Base-by-base conservation (phyloP, 208 protist species). In the Crithidia acanthocephali region DNA sequence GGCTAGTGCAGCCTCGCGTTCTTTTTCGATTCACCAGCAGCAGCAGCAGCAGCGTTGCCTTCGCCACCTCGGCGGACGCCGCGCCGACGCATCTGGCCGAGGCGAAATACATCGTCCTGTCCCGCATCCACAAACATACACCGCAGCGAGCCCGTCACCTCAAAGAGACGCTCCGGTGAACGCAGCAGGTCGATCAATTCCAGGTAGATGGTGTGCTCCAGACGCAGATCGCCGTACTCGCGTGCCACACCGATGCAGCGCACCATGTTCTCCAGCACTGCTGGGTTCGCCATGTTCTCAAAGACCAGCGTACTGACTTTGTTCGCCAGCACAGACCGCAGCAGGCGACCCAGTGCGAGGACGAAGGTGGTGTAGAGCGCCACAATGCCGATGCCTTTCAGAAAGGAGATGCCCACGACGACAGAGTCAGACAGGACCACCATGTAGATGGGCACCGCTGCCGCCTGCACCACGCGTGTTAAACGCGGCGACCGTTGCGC, bases 311-410 rank as follows among this genome's bases (percentile, higher is more conserved):
- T 37, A 61, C 80, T 68, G 25, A 79, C 86, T 50, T 80, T 80
- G 55, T 81, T 81, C n/a, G 85, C 68, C 69, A 91, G 68, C 40
- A 88, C 70, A 0, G 74, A 81, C 16, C 89, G 81, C 57, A 96
- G 81, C 47, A 94, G 65, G 8, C 82, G 79, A 0, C 84, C 87
- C 0, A 96, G 48, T n/a, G 87, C 86, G 32, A 96, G 62, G 13
- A 96, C 87, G 64, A 96, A 90, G 15, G 91, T 96, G 35, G 89
- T 89, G 76, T 95, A 96, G 27, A 94, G 62, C 32, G 91, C 89
- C 27, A 96, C 75, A 35, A 94, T 87, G 53, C 88, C 84, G 35
- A 93, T 72, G 45, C 80, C 72, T 44, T 83, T 80, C 45, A 96
- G 72, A n/a, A 89, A 77, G 11, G 83, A 75, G 28, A 91, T 68